Evolutionary conservation across 1,284 basidiomycete genomes (phyloP), one percentile per base, ranked within the genome.

Genomic region (Trametes versicolor): DNA sequence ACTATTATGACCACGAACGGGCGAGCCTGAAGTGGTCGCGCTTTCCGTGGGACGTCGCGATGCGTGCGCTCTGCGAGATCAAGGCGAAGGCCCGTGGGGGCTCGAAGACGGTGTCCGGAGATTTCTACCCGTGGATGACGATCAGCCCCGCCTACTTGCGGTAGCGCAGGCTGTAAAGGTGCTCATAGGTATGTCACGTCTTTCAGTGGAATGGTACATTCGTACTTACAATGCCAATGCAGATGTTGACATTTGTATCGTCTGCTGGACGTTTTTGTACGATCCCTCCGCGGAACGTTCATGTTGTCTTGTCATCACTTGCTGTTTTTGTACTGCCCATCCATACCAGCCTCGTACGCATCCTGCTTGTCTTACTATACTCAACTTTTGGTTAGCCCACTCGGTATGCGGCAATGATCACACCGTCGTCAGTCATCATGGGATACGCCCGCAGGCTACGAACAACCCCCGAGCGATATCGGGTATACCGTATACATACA

Each of bases 41-140:
- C 17, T 87, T 87, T 64, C 83, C 86, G 4, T 88, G 81, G 77
- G 79, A 87, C 70, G 79, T 87, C 41, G 83, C 83, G 0, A 81
- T 85, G 75, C 76, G 84, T 15, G 79, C 81, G 57, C 75, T 88
- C 10, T 79, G 85, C 61, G 71, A 72, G 37, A 85, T 87, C 72
- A 87, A 87, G 71, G 82, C 83, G 8, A 59, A 70, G 53, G 53
- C 53, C 4, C 19, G 25, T 6, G 53, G 53, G 15, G 17, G 25
- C 23, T 55, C 36, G 27, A 55, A 55, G 37, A 39, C 53, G 37
- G 5, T 55, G 23, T 21, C 53, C 2, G 53, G 12, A 6, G 37
- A 43, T 4, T 55, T 55, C 29, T 55, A 55, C 19, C 53, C 19
- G 4, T 55, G 57, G 19, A 53, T 55, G 21, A 15, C 34, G 23